Base-by-base conservation (phyloP, 2,329 filamentous ascomycete genomes). In the Harringtonia lauricola region DNA sequence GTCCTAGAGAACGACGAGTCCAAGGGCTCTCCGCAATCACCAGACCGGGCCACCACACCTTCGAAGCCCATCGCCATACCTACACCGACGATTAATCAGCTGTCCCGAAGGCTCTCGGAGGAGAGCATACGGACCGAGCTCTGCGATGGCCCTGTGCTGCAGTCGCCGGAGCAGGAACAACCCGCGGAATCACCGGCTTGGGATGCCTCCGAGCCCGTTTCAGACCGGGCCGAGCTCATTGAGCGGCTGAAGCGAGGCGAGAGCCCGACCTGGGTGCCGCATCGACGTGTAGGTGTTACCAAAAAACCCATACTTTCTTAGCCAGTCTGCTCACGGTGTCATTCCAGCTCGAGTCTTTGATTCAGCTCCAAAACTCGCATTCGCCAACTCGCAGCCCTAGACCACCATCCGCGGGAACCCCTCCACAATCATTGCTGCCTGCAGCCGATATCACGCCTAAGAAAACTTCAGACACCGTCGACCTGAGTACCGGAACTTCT, bases 161-260 rank as follows among this genome's bases (percentile, higher is more conserved):
- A 36, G 18, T 15, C 36, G 28, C 22, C 17, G 4, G 4, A 29
- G 12, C 41, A 33, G 38, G 18, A 12, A 18, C 26, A 8, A n/a
- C 22, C 19, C 5, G 17, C 29, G 6, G 42, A 40, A 7, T 58
- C 60, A 2, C 61, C 61, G 6, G 59, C 61, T 22, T 51, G 52
- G 19, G 56, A 57, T 28, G 36, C 46, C 7, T 46, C 53, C 9
- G 53, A 51, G n/a, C 49, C 64, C 13, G 68, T 67, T 30, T 71
- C 69, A 17, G 79, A 87, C 59, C 75, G 89, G 50, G 78, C 79
- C 45, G 83, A 89, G 60, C 67, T 95, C 54, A 95, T 96, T 45
- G 77, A 88, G 61, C 75, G 81, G 51, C 72, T 95, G 52, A 95
- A 95, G 65, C 78, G 76, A 59, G 79, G 79, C 28, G 80, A 88